Conservation (phyloP, 805 yeast species). For the Crinitomyces ghanaensis region DNA sequence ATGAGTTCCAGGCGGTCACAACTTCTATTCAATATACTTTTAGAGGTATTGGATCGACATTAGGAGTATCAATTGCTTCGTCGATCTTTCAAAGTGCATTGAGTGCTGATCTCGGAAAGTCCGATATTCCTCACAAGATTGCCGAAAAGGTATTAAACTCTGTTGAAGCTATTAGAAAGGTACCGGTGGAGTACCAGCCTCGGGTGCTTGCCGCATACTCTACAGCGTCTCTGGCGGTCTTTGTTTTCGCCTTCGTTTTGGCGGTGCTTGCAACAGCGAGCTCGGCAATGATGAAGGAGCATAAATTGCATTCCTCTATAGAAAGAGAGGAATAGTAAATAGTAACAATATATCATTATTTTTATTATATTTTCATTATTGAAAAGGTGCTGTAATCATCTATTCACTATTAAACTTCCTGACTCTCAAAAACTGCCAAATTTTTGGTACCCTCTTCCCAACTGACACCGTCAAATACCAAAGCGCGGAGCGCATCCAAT, state of each 20-base stretch:
- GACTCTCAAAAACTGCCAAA: slow-evolving; percentile 63
- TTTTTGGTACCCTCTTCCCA: slow-evolving; percentile 82
- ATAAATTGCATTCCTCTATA: slow-evolving; percentile 37
- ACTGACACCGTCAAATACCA: slow-evolving; percentile 60
- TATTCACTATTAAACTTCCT: slow-evolving; percentile 37
- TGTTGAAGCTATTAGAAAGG: slow-evolving; percentile 37
- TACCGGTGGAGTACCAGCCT: slow-evolving; percentile 35
- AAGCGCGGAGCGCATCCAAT: slow-evolving; percentile 54
- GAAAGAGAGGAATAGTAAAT: too few relatives aligned
- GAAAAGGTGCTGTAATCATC: too few relatives aligned
- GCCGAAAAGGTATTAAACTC: slow-evolving; percentile 38
- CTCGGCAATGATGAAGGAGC: slow-evolving; percentile 43
- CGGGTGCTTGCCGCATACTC: slow-evolving; percentile 36
- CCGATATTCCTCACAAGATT: slow-evolving; percentile 21
- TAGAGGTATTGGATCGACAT: slow-evolving; percentile 75
- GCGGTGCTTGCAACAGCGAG: slow-evolving; percentile 32
- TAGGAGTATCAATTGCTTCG: slow-evolving; percentile 63
- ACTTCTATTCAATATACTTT: slow-evolving; percentile 86
- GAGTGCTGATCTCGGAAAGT: slow-evolving; percentile 17
- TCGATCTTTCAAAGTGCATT: slow-evolving; percentile 46
- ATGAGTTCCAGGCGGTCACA: slow-evolving; percentile 64
- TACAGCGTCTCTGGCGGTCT: slow-evolving; percentile 39
- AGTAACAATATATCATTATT: too few relatives aligned
- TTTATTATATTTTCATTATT: too few relatives aligned
- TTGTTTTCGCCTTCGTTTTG: slow-evolving; percentile 33